Base-by-base conservation (phyloP, 805 yeast species). In the Lipomyces chichibuensis region DNA sequence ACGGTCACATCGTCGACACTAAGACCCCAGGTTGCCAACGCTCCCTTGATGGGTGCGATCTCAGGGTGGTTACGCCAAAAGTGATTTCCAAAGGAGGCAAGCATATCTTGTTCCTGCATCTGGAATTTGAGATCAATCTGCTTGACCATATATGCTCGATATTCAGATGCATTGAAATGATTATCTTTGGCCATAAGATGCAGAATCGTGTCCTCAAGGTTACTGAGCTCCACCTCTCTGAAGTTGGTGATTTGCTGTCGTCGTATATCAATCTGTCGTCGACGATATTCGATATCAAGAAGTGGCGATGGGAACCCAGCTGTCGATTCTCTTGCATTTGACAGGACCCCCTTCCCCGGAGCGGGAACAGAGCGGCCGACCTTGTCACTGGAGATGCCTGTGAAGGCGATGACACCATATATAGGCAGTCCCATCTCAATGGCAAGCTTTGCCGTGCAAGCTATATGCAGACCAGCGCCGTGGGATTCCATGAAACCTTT, bases 321-420 rank as follows among this genome's bases (percentile, higher is more conserved):
- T 74, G 84, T 85, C 74, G 93, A 91, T 74, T 89, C 94, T 83
- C 94, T 98, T 67, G 98, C 98, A 77, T 97, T 91, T 69, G 98
- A 94, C 84, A 94, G 85, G 73, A 94, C 90, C 88, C 99, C 99
- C 83, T 93, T 91, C 80, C 99, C 99, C 82, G 99, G 99, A 77
- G 98, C 98, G 73, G 99, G 99, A 74, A 94, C 93, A 62, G 98
- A 93, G 83, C 97, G 90, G 78, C 98, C 97, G 79, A 93, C 93
- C 87, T 92, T 95, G 81, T 94, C 99, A 69, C 96, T 87, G 62
- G 98, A 98, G 76, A 98, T 95, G 65, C 97, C 93, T 66, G 97
- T 85, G 85, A 92, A 81, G 64, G 96, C 98, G 74, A 93, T 84
- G 70, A 94, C 87, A 80, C 97, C 98, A 76, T 95, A 91, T 75